These are phyloP conservation scores for Leccinum disarticulatum DNA, from an alignment of 768 basidiomycete species.

Conservation along the genomic window DNA sequence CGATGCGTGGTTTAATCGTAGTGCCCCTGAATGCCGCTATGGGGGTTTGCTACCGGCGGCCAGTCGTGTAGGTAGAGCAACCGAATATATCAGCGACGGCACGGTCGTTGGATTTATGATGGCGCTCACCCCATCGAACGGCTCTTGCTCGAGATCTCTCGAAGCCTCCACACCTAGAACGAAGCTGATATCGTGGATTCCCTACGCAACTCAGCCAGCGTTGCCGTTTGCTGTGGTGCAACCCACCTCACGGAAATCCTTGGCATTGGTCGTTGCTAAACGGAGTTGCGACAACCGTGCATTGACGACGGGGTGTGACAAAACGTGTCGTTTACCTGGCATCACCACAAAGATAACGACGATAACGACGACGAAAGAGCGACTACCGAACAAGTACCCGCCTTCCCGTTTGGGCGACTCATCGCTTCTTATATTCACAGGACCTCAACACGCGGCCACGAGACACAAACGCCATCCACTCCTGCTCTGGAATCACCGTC, in stretches of 20 bases:
- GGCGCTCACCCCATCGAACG: conserved; percentile 61
- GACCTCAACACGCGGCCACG: conserved; percentile 69
- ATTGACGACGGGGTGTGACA: conserved; percentile 73
- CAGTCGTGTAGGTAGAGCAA: background rate
- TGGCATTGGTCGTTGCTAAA: conserved; percentile 55
- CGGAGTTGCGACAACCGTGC: conserved; percentile 73
- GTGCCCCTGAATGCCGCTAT: conserved; percentile 78
- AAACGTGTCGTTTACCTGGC: conserved; percentile 44
- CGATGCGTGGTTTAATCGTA: conserved; percentile 72
- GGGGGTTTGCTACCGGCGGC: conserved; percentile 61
- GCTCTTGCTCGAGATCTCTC: conserved; percentile 59
- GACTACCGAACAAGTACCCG: background rate
- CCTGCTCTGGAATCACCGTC: conserved; percentile 47
- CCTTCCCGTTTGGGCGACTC: conserved; percentile 9
- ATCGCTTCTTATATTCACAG: conserved; percentile 92
- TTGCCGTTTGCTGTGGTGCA: background rate
- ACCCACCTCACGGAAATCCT: conserved; percentile 77
- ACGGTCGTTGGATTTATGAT: background rate
- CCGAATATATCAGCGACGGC: background rate
- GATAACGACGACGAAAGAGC: background rate
- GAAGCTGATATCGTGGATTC: conserved; percentile 70
- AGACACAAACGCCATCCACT: conserved; percentile 57
- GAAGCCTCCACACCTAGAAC: conserved; percentile 85
- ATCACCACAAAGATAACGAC: conserved; percentile 19
- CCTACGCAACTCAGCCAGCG: conserved; percentile 40